Evolutionary conservation across 495 filamentous ascomycete species (phyloP), one percentile per base, ranked within the genome.

Genomic region (Cercophora sp.): DNA sequence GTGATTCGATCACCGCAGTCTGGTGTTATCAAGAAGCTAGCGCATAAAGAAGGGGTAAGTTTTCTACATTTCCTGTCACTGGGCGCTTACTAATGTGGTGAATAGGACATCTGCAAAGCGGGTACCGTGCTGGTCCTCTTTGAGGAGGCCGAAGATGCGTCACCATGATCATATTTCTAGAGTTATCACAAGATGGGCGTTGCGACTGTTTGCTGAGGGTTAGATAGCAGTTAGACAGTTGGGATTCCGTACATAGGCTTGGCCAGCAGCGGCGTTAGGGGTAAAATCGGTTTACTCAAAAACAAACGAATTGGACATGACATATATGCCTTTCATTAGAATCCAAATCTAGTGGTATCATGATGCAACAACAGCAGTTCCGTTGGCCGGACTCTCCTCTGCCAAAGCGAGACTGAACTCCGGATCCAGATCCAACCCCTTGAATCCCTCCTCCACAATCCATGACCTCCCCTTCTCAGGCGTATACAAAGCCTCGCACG

Each of bases 1-100:
- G 90, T 95, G 27, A 96, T 98, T 52, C 78, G 93, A 53, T 91
- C 87, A 56, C 93, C 93, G 9, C 84, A 90, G 41, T 83, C 84
- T 55, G 93, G 90, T 5, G 79, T 84, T 8, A 80, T 98, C 52
- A 81, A 83, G 51, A 88, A 80, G 68, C 73, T 98, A 40, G 89
- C 92, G 34, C 91, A 96, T 70, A 78, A 84, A 67, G 78, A 84
- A 74, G 92, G 92, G 64, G 90, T 96, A 82, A 82, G 22, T 29
- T 6, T 74, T n/a, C 10, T 25, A 1, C 22, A 3, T 16, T 10
- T 26, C 4, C 8, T 1, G 1, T 18, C 11, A 9, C 19, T 23
- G 15, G 32, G 13, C 1, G 36, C n/a, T 25, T 27, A 8, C 31
- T 37, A 18, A 49, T 18, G 24, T 24, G n/a, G 32, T 13, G 2